Conservation (phyloP, 441 rosid genomes). For the Aleurites moluccanus region DNA sequence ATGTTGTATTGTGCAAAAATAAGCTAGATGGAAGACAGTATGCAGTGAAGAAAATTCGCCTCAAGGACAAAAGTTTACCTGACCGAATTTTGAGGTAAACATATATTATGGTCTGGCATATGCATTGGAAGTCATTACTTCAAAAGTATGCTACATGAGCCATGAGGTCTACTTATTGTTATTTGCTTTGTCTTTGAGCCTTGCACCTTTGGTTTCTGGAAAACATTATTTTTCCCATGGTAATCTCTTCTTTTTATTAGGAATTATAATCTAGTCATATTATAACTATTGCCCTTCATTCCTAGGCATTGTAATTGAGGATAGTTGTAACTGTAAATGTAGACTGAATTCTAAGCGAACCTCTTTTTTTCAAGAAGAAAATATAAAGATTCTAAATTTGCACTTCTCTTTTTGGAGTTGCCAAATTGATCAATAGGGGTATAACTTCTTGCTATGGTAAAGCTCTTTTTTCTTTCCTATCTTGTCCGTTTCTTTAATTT, state of each 20-base stretch:
- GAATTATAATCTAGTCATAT: not conserved
- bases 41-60: constrained; percentile 96
- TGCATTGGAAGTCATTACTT: constrained; percentile 13
- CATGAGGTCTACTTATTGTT: not conserved
- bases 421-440: too few species aligned
- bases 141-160: not conserved
- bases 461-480: too few species aligned
- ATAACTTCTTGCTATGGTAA: too few species aligned
- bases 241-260: not conserved
- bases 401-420: too few species aligned
- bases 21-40: constrained; percentile 98
- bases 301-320: not conserved
- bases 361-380: too few species aligned
- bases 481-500: too few species aligned
- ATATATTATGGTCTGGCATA: constrained; percentile 19
- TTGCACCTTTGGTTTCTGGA: not conserved
- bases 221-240: not conserved
- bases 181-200: not conserved
- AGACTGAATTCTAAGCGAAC: too few species aligned
- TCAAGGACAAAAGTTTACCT: constrained; percentile 84
- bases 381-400: too few species aligned
- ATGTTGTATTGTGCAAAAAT: constrained; percentile 93
- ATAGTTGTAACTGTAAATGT: too few species aligned
- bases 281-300: not conserved
- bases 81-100: constrained; percentile 82